phyloP scores from a whole-genome alignment of 306 rosid genomes.

The Abrus precatorius region DNA sequence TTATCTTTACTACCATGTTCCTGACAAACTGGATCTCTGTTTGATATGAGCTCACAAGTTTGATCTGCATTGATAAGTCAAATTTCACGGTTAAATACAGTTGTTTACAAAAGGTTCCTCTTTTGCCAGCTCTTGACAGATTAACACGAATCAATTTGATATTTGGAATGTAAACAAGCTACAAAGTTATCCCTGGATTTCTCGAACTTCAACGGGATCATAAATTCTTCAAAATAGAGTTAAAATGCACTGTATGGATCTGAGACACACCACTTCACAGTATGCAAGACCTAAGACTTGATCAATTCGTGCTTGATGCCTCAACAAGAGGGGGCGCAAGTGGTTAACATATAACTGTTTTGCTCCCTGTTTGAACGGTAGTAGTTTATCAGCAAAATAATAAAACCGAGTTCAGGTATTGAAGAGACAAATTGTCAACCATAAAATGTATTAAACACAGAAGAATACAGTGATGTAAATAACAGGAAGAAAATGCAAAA shows the following conservation, averaged over 20 bases:
- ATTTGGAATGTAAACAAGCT: slow-evolving; percentile 27
- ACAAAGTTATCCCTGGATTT: slow-evolving; percentile 5
- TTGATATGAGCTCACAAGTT: slow-evolving; percentile 66
- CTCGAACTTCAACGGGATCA: not conserved
- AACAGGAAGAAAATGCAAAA: not conserved
- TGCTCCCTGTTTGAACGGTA: slow-evolving; percentile 72
- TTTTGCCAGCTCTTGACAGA: slow-evolving; percentile 36
- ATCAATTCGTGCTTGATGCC: slow-evolving; percentile 78
- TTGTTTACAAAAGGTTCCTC: not conserved
- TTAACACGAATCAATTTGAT: slow-evolving; percentile 20
- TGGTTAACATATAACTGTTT: slow-evolving; percentile 72
- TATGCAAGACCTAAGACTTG: slow-evolving; percentile 65
- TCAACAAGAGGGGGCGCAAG: slow-evolving; percentile 79
- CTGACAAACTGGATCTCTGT: slow-evolving; percentile 67
- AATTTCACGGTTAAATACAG: slow-evolving; percentile 16
- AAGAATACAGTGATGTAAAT: slow-evolving; percentile 4
- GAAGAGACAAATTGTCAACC: slow-evolving; percentile 28
- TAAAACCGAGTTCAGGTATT: slow-evolving; percentile 13
- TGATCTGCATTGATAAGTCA: slow-evolving; percentile 61
- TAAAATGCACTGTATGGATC: not conserved
- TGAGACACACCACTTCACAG: slow-evolving; percentile 70
- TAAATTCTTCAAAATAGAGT: not conserved
- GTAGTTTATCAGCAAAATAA: slow-evolving; percentile 33
- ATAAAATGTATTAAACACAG: slow-evolving; percentile 9
- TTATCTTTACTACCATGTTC: slow-evolving; percentile 56